Evolutionary conservation across 352 stramenopile genomes (phyloP).

Genomic region (Phytophthora citricola): DNA sequence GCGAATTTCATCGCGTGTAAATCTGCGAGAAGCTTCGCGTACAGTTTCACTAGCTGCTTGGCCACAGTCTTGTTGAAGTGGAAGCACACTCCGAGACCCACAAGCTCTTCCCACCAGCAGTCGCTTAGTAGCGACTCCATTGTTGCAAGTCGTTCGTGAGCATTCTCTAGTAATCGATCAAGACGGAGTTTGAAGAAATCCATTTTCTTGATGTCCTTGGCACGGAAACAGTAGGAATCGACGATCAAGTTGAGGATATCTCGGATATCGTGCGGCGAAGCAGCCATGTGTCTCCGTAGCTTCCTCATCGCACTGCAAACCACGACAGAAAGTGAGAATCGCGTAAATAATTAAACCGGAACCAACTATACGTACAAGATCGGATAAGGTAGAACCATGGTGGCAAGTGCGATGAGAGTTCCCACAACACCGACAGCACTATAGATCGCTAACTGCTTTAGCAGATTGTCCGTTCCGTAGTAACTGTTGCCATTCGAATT

Average conservation of each 20-base stretch:
- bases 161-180: slow-evolving; percentile 50
- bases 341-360: not conserved
- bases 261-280: slow-evolving; percentile 62
- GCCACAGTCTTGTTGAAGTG: slow-evolving; percentile 76
- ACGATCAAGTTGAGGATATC: slow-evolving; percentile 85
- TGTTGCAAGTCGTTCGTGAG: slow-evolving; percentile 42
- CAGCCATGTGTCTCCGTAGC: slow-evolving; percentile 52
- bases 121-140: slow-evolving; percentile 70
- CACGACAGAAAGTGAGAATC: slow-evolving; percentile 13
- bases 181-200: slow-evolving; percentile 78
- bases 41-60: slow-evolving; percentile 77
- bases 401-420: slow-evolving; percentile 65
- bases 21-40: slow-evolving; percentile 60
- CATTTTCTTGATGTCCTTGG: slow-evolving; percentile 80
- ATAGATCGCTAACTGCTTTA: slow-evolving; percentile 77
- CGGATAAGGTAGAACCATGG: slow-evolving; percentile 66
- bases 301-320: slow-evolving; percentile 54
- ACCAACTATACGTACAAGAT: slow-evolving; percentile 50
- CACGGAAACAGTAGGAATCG: slow-evolving; percentile 81
- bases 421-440: slow-evolving; percentile 69
- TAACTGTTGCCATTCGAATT: slow-evolving; percentile 43
- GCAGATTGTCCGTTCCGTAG: slow-evolving; percentile 61
- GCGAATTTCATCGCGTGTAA: slow-evolving; percentile 78
- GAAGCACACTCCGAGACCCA: slow-evolving; percentile 57
- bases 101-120: slow-evolving; percentile 81